Base-by-base conservation (phyloP, 78 protist species). In the Dictyostelium purpureum region DNA sequence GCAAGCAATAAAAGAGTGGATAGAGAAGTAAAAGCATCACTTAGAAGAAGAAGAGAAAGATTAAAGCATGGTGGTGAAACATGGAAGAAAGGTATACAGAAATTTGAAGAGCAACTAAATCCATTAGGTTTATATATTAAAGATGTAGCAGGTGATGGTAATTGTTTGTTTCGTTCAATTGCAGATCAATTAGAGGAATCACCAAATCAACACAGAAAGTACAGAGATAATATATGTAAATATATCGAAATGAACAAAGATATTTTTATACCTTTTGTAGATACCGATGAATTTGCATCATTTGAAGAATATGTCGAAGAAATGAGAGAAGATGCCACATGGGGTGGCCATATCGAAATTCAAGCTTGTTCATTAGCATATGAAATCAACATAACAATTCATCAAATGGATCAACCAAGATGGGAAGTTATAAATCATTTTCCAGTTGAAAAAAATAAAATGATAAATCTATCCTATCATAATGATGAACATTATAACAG, bases 81-180 rank as follows among this genome's bases (percentile, higher is more conserved):
- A 80, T 90, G 95, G 95, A 90, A 69, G 43, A 77, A 73, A 43
- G 71, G 73, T 42, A 65, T 79, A 2, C 59, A 67, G 18, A 35
- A 14, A 79, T 90, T 90, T 52, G 12, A n/a, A 45, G 51, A 67
- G 19, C 88, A 90, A 59, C 47, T 90, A 33, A 75, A 90, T 33
- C 88, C 88, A 73, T 37, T 57, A 4, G 95, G 89, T 40, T 73
- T 90, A 6, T 42, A 24, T 5, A 90, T 94, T 47, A 94, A 88
- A 42, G 96, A 94, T 81, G 96, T 94, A 28, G 90, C 96, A 35
- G 96, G 96, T 26, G 96, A 94, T 88, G 96, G 96, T 42, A 94
- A 94, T 94, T 94, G 96, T 70, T 33, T 94, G 61, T 94, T 94
- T 79, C 77, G 96, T 65, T 82, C 96, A 11, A 73, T 94, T 35